Conservation (phyloP, 2,329 filamentous ascomycete genomes). For the Diaporthe sp. region DNA sequence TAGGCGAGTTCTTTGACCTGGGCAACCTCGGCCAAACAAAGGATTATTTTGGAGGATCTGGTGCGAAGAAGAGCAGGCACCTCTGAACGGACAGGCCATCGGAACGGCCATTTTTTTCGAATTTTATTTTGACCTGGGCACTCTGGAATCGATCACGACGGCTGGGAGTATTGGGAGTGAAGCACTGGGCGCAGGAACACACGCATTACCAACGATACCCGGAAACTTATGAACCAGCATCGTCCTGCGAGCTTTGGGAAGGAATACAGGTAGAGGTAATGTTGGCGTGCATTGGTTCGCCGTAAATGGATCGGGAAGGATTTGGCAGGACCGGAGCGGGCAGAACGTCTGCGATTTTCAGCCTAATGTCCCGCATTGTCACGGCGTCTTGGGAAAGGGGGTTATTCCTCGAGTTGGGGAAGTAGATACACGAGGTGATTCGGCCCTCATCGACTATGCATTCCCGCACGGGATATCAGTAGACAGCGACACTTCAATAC, state of each 20-base stretch:
- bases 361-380: constrained; percentile 24
- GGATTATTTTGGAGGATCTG: constrained; percentile 62
- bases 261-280: constrained; percentile 31
- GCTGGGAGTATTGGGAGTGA: constrained; percentile 24
- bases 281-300: constrained; percentile 19
- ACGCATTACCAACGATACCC: constrained; percentile 31
- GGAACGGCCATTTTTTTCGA: background rate
- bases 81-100: constrained; percentile 41
- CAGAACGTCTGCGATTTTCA: constrained; percentile 6
- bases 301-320: background rate
- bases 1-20: constrained; percentile 80
- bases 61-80: constrained; percentile 63
- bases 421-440: background rate
- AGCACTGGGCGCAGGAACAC: constrained; percentile 12
- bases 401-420: background rate
- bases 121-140: constrained; percentile 9
- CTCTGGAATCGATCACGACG: background rate
- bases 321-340: background rate
- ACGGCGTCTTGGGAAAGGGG: constrained; percentile 16
- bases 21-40: constrained; percentile 71
- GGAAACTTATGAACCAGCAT: constrained; percentile 31
- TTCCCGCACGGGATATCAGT: background rate
- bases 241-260: constrained; percentile 28
- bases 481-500: constrained; percentile 7
- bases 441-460: background rate